These are phyloP conservation scores for Pseudocercospora pini-densiflorae DNA, from an alignment of 2,329 filamentous ascomycete species.

Conservation along the genomic window DNA sequence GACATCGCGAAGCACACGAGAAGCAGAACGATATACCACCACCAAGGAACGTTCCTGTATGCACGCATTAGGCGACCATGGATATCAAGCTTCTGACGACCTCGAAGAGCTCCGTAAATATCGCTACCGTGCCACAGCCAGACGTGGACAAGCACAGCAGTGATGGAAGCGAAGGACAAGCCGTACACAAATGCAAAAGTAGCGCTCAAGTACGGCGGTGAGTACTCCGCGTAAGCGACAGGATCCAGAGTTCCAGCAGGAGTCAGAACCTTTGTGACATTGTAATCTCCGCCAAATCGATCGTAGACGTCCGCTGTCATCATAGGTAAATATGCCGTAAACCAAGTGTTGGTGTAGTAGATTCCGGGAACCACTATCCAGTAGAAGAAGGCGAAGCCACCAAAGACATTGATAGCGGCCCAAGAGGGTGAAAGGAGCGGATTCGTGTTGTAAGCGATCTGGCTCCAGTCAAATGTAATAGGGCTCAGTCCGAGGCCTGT, in stretches of 20 bases:
- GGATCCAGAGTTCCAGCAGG: slow-evolving; percentile 31
- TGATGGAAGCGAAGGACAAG: slow-evolving; percentile 44
- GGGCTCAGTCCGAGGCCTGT: slow-evolving; percentile 80
- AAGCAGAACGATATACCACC: slow-evolving; percentile 57
- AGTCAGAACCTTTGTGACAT: slow-evolving; percentile 78
- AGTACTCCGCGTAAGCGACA: slow-evolving; percentile 47
- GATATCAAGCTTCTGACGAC: slow-evolving; percentile 34
- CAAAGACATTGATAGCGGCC: slow-evolving; percentile 49
- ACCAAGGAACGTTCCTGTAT: slow-evolving; percentile 80
- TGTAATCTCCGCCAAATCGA: slow-evolving; percentile 78
- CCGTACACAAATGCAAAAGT: slow-evolving; percentile 46
- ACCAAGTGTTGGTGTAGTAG: slow-evolving; percentile 64
- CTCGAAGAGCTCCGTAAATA: slow-evolving; percentile 37
- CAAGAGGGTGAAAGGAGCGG: slow-evolving; percentile 50
- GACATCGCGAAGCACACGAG: slow-evolving; percentile 34
- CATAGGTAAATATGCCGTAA: slow-evolving; percentile 84
- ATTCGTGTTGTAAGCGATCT: slow-evolving; percentile 85
- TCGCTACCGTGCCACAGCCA: slow-evolving; percentile 44
- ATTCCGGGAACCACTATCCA: slow-evolving; percentile 49
- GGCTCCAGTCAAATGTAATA: slow-evolving; percentile 89
- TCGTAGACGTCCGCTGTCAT: slow-evolving; percentile 85
- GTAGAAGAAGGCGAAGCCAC: slow-evolving; percentile 49
- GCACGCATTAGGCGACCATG: slow-evolving; percentile 82
- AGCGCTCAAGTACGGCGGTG: slow-evolving; percentile 44
- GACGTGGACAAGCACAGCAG: slow-evolving; percentile 42